Evolutionary conservation across 257 asterid species (phyloP).

Genomic region (Craterostigma plantagineum): DNA sequence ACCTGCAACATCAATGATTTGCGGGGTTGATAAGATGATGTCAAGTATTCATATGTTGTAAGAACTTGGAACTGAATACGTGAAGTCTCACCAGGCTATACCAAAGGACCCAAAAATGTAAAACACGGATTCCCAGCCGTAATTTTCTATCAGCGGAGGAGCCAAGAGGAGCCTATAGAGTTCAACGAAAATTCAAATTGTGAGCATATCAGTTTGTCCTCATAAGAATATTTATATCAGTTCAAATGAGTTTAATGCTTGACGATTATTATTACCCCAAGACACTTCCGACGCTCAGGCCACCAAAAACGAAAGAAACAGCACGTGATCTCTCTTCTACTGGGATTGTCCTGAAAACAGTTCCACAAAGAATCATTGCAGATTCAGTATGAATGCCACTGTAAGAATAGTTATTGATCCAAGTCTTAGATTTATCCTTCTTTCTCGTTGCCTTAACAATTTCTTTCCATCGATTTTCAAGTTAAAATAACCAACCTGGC

Average conservation of each 20-base stretch:
- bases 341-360: slow-evolving; percentile 65
- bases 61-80: not conserved
- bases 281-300: slow-evolving; percentile 94
- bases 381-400: too few species aligned
- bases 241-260: too few species aligned
- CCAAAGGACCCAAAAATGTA: slow-evolving; percentile 73
- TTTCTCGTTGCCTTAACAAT: slow-evolving; percentile 1
- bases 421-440: slow-evolving; percentile 2
- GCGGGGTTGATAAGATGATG: not conserved
- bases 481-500: slow-evolving; percentile 52
- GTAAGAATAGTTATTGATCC: too few species aligned
- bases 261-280: slow-evolving; percentile 37
- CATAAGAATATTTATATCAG: too few species aligned
- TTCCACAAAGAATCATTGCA: too few species aligned
- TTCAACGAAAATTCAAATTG: too few species aligned
- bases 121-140: slow-evolving; percentile 91
- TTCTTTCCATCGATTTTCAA: too few species aligned
- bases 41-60: slow-evolving; percentile 1
- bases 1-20: slow-evolving; percentile 43
- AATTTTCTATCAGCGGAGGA: slow-evolving; percentile 69
- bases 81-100: slow-evolving; percentile 61
- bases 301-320: slow-evolving; percentile 92
- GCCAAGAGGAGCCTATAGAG: slow-evolving; percentile 95
- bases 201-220: too few species aligned
- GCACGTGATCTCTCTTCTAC: slow-evolving; percentile 91